phyloP scores from a whole-genome alignment of 768 basidiomycete genomes.

The Galerina sulciceps region DNA sequence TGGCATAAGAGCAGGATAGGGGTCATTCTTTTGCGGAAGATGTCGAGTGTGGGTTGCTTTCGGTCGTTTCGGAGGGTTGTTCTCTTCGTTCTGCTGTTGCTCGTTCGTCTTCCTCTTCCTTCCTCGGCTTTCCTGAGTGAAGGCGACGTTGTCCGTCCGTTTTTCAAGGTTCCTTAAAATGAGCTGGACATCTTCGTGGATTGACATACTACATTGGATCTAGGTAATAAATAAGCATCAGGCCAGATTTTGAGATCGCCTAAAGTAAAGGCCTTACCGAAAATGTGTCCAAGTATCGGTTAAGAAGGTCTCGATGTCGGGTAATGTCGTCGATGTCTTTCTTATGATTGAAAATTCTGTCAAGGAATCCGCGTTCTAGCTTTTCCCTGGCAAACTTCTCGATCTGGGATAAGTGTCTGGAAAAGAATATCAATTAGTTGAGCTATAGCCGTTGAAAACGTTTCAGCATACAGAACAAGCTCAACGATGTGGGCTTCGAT shows the following conservation, averaged over 20 bases:
- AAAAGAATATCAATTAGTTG: no score
- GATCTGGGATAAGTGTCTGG: slow-evolving; percentile 1
- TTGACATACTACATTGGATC: slow-evolving; percentile 7
- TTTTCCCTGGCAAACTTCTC: slow-evolving; percentile 7
- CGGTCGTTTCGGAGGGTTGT: no score
- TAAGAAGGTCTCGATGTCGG: slow-evolving; percentile 3
- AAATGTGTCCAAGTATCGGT: slow-evolving; percentile 9
- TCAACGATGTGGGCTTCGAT: not conserved
- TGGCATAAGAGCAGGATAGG: not conserved
- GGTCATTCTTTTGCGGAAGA: no score
- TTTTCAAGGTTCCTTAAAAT: not conserved
- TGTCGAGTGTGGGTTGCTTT: no score
- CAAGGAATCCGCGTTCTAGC: not conserved
- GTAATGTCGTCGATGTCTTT: slow-evolving; percentile 5
- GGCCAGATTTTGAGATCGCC: not conserved
- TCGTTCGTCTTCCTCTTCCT: not conserved
- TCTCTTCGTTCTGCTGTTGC: no score
- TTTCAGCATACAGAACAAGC: not conserved
- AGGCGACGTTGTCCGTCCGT: not conserved
- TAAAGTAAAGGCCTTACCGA: not conserved
- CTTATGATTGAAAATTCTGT: slow-evolving; percentile 3
- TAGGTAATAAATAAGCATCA: not conserved
- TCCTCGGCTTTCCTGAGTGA: not conserved
- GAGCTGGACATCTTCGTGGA: not conserved
- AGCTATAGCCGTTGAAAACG: not conserved